Conservation (phyloP, 2,329 filamentous ascomycete species). For the Pseudopyricularia javanii region DNA sequence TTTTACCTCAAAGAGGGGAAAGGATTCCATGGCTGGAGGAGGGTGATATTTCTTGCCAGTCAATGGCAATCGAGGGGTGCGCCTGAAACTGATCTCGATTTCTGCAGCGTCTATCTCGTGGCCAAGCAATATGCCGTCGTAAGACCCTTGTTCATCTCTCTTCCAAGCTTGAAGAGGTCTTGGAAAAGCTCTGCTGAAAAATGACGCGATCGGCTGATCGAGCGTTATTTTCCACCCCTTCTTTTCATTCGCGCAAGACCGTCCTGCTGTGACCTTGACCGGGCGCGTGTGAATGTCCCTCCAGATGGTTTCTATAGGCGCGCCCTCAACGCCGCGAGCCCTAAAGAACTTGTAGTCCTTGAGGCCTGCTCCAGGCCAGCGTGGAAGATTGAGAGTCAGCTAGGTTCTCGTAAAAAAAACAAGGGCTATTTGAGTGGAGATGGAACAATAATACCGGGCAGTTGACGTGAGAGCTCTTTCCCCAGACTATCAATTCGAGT, state of each 20-base stretch:
- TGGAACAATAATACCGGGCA: not conserved
- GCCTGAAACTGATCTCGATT: not conserved
- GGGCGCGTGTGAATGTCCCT: not conserved
- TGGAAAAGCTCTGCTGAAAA: not conserved
- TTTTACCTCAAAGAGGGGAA: conserved; percentile 16
- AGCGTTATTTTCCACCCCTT: not conserved
- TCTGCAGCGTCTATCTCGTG: not conserved
- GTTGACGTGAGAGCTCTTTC: not conserved
- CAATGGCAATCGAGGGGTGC: not conserved
- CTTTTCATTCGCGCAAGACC: not conserved
- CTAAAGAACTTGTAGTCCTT: not conserved
- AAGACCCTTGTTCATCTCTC: not conserved
- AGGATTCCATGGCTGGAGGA: conserved; percentile 19
- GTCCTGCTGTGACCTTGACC: not conserved
- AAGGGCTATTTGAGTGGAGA: too few relatives aligned
- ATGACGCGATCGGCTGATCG: not conserved
- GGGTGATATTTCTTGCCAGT: conserved; percentile 10
- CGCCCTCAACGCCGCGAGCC: not conserved
- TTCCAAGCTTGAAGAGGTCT: not conserved
- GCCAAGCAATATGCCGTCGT: not conserved
- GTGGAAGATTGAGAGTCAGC: too few relatives aligned
- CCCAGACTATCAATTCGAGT: not conserved
- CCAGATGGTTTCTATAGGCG: not conserved
- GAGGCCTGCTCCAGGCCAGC: not conserved
- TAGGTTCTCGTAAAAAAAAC: too few relatives aligned